Evolutionary conservation across 2,329 filamentous ascomycete species (phyloP), one percentile per base, ranked within the genome.

Genomic region (Diaporthe ilicicola): DNA sequence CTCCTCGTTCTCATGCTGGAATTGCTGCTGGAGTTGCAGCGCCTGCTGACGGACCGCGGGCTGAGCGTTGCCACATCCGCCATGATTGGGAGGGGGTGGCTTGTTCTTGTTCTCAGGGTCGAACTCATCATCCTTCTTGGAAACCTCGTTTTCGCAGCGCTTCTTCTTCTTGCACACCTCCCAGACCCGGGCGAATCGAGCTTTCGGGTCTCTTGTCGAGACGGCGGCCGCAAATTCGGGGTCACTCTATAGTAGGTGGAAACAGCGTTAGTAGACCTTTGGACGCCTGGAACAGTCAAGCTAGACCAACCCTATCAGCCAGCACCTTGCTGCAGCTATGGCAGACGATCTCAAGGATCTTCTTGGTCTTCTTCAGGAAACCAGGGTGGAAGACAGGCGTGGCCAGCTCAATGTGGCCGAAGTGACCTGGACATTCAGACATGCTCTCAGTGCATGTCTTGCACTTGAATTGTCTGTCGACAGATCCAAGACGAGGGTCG

Each of bases 301-400:
- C 71, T 87, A 82, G 86, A 97, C 95, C 94, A 92, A 98, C 95
- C 92, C 94, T 93, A 89, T 98, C 95, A 84, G 94, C 92, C 87
- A 97, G 90, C 80, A 98, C 94, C 87, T 96, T 97, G 85, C 95
- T 95, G 88, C 97, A 99, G 83, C 97, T 98, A 86, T 97, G 95
- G 89, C 97, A 99, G 82, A 99, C 95, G 77, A 95, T 96, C 88
- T 99, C 97, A 82, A 99, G 87, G 78, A 99, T 90, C 88, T 98
- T 99, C 88, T 99, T 99, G 84, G 97, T 95, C 87, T 98, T 98
- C 82, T 94, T 97, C 85, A 99, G 93, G 84, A 98, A 99, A 78
- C 96, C 96, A 86, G 87, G 85, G 77, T 99, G 96, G 82, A 93
- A 99, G 77, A 99, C 96, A 69, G 97, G 96, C 80, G 94, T 95